Evolutionary conservation across 257 asterid species (phyloP), one percentile per base, ranked within the genome.

Genomic region (Solanum appendiculatum): DNA sequence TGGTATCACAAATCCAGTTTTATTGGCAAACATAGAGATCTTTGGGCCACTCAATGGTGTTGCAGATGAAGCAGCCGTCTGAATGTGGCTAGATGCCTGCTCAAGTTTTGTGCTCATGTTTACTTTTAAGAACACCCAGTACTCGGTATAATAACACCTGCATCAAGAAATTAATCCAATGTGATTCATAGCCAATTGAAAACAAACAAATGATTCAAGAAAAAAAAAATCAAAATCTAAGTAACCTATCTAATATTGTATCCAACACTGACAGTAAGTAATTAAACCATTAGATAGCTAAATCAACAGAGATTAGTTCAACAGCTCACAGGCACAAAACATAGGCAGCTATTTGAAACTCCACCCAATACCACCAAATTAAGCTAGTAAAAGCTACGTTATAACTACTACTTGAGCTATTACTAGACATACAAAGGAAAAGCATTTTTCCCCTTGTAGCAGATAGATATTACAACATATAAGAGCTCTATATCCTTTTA

Each of bases 1-100:
- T 6, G 98, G 99, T 88, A 97, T 97, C 48, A 97, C 92, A 88
- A 97, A 97, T 84, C 99, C 98, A 44, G 93, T 40, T 88, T 93
- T 95, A 74, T 91, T 93, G 1, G 90, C 93, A 88, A 95, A 92
- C 92, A 91, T 94, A 58, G 98, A 93, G 15, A 81, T 86, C 93
- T 94, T 97, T 51, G 95, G 90, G 84, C 91, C 92, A 87, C 91
- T 88, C 46, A 94, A 74, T n/a, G 94, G 66, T 86, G 95, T 84
- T 39, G 93, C 75, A 29, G 96, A 58, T 31, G 96, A 73, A 86
- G 94, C 87, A 75, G 92, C 66, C 46, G 89, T 89, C 92, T 88
- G 94, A 90, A 89, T 78, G 86, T 73, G 83, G 82, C 40, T 88
- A 56, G 94, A 85, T 84, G 93, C 89, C 87, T 89, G 95, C 87